Evolutionary conservation across 441 rosid genomes (phyloP).

Genomic region (Kokia cookei): DNA sequence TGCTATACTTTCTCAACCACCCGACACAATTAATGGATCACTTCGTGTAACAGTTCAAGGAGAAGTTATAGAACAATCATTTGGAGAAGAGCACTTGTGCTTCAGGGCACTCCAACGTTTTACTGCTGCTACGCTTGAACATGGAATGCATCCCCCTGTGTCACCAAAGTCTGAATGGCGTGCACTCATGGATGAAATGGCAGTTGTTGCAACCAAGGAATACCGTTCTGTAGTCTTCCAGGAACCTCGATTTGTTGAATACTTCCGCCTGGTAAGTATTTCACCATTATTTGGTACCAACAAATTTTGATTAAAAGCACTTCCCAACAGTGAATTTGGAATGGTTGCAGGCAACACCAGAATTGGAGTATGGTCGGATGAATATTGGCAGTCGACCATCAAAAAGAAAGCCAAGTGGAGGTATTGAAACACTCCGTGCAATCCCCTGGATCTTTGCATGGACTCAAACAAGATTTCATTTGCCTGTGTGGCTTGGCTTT

Average conservation of each 20-base stretch:
- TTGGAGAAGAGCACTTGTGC: constrained; percentile 60
- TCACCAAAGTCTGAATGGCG: constrained; percentile 66
- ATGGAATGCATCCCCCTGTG: constrained; percentile 57
- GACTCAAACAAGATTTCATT: constrained; percentile 65
- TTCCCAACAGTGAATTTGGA: neutral
- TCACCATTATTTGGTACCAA: neutral
- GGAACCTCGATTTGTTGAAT: constrained; percentile 63
- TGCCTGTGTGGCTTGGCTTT: constrained; percentile 66
- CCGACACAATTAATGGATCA: constrained; percentile 54
- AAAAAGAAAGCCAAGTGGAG: constrained; percentile 60
- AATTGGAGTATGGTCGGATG: constrained; percentile 66
- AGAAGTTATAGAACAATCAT: constrained; percentile 62
- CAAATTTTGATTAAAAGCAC: no score
- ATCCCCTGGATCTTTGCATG: constrained; percentile 75
- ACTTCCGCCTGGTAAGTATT: constrained; percentile 50
- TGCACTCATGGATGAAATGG: constrained; percentile 65
- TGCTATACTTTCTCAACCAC: constrained; percentile 67
- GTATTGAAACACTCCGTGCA: constrained; percentile 58
- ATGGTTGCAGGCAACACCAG: constrained; percentile 49
- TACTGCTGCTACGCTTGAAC: constrained; percentile 68
- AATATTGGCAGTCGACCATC: constrained; percentile 71
- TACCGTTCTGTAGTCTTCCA: constrained; percentile 51
- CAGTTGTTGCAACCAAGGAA: constrained; percentile 47
- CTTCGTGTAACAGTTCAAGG: constrained; percentile 62
- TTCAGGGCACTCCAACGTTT: constrained; percentile 63